phyloP scores from a whole-genome alignment of 345 rosid species.

The Erysimum cheiranthoides region DNA sequence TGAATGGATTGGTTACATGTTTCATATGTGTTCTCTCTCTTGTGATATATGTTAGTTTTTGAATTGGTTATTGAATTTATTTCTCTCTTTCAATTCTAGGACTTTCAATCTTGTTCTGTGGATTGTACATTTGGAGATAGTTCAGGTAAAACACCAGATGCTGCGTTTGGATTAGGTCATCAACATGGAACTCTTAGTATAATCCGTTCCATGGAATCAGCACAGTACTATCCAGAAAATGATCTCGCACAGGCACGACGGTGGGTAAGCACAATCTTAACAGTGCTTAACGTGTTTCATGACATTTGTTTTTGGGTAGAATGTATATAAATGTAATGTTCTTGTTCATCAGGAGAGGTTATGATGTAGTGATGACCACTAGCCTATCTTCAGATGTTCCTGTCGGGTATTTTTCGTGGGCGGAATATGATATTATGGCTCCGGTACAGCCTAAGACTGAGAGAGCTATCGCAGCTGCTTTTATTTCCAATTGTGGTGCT shows the following conservation, averaged over 20 bases:
- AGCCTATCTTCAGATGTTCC: constrained; percentile 99
- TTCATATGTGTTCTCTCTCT: not conserved
- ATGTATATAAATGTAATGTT: not conserved
- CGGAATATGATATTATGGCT: constrained; percentile 95
- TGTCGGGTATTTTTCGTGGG: constrained; percentile 99
- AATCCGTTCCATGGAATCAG: constrained; percentile 93
- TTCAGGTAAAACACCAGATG: constrained; percentile 62
- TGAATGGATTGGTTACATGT: constrained; percentile 1
- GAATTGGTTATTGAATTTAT: not conserved
- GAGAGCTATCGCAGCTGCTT: constrained; percentile 91
- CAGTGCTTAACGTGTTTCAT: constrained; percentile 20
- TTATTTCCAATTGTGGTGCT: constrained; percentile 94
- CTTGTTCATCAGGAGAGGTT: constrained; percentile 66
- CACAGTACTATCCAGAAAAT: constrained; percentile 78
- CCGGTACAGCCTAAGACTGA: constrained; percentile 84
- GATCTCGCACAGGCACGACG: constrained; percentile 80
- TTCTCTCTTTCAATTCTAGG: constrained; percentile 49
- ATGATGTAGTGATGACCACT: constrained; percentile 81
- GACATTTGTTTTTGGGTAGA: constrained; percentile 29
- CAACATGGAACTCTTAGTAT: constrained; percentile 54
- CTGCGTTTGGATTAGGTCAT: constrained; percentile 60
- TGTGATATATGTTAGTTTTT: constrained; percentile 3
- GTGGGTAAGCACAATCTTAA: constrained; percentile 91
- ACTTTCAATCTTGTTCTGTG: constrained; percentile 65
- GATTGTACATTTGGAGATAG: constrained; percentile 69